phyloP scores from a whole-genome alignment of 2,329 filamentous ascomycete genomes.

The Septoria linicola region DNA sequence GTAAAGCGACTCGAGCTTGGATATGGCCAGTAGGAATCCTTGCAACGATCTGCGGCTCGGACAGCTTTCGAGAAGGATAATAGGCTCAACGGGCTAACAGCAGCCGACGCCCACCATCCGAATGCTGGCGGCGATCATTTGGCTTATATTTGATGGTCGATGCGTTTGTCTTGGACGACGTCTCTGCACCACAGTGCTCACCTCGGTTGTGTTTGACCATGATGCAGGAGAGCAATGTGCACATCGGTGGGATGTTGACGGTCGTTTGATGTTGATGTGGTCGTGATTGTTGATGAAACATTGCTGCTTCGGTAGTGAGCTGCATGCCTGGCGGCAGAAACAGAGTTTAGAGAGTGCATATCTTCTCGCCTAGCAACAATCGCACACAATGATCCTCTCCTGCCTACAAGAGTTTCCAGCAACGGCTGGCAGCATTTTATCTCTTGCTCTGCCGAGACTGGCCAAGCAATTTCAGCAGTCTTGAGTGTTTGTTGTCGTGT shows the following conservation, averaged over 20 bases:
- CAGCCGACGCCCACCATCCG: not conserved
- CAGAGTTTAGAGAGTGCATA: not conserved
- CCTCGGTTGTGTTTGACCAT: slow-evolving; percentile 2
- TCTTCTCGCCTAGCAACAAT: not conserved
- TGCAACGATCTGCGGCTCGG: slow-evolving; percentile 8
- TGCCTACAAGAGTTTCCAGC: too few species aligned
- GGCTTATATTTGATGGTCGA: slow-evolving; percentile 13
- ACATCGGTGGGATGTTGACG: too few species aligned
- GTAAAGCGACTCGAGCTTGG: too few species aligned
- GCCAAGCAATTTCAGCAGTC: too few species aligned
- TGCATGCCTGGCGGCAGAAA: not conserved
- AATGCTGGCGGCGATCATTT: slow-evolving; percentile 13
- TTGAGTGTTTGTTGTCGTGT: too few species aligned
- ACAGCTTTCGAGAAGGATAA: too few species aligned
- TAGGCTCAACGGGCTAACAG: not conserved
- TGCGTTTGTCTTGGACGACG: not conserved
- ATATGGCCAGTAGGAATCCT: too few species aligned
- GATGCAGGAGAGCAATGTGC: too few species aligned
- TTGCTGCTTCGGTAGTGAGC: slow-evolving; percentile 6
- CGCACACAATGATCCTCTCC: not conserved
- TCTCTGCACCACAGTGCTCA: not conserved
- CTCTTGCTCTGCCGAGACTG: not conserved
- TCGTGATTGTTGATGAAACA: slow-evolving; percentile 4
- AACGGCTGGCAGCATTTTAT: too few species aligned
- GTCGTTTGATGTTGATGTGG: slow-evolving; percentile 4